Base-by-base conservation (phyloP, 73 alveolate genomes). In the Paramecium bursaria region DNA sequence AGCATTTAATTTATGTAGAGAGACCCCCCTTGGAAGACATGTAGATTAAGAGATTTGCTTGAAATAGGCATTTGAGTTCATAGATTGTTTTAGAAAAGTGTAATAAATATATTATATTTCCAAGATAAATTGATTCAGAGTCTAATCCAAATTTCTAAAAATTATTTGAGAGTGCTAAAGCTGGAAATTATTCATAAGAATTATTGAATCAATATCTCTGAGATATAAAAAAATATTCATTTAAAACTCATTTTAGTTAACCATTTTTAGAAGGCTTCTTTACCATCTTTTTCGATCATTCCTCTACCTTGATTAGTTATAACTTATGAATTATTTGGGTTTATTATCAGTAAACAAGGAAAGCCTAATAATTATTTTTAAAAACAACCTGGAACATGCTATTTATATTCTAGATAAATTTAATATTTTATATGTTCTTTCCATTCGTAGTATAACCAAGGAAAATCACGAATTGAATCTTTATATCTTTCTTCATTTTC, bases 391-490 rank as follows among this genome's bases (percentile, higher is more conserved):
- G 31, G 22, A 33, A 79, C 50, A 79, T 79, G 73, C 21, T 79
- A 17, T 54, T 79, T 79, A 79, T 79, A 79, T 55, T 79, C 80
- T 25, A 49, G 73, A 39, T 79, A 79, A 46, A 79, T 57, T 79
- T 79, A 42, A 50, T 53, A 39, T 46, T 79, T 79, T 14, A 53
- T 44, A 22, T 47, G 26, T 33, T 79, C 89, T 53, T 79, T 79
- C 23, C 51, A 79, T 49, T 79, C 85, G 46, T 79, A 79, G 54
- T 50, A 79, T 21, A 79, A 55, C 89, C 89, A 79, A 42, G 89
- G 89, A 33, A 79, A 27, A 17, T 79, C 89, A n/a, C 61, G 25
- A 1, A 79, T 54, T 35, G 47, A 49, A 42, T 79, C 89, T 3
- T 79, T 61, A 53, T 53, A 79, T 23, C 54, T 48, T 17, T 33